These are phyloP conservation scores for Penicillium steckii DNA, from an alignment of 495 filamentous ascomycete species.

Conservation along the genomic window DNA sequence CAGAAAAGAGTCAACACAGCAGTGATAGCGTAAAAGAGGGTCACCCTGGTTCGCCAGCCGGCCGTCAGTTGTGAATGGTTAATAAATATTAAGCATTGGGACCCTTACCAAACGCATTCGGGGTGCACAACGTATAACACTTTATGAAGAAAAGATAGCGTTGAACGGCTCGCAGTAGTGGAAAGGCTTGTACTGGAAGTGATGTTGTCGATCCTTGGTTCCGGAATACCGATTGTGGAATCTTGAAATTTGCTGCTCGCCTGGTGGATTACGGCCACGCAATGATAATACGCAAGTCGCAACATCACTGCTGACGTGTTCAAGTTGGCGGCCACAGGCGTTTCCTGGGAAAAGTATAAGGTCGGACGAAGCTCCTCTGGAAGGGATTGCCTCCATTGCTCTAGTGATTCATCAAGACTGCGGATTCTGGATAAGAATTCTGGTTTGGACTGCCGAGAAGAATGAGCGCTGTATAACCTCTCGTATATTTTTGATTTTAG, in stretches of 20 bases:
- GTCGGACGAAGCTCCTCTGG: slow-evolving; percentile 9
- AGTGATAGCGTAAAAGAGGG: slow-evolving; percentile 20
- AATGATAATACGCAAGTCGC: slow-evolving; percentile 38
- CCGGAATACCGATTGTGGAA: too few species aligned
- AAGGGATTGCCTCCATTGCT: slow-evolving; percentile 32
- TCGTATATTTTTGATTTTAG: slow-evolving; percentile 30
- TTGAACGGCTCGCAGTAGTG: slow-evolving; percentile 14
- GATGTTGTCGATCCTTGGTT: slow-evolving; percentile 11
- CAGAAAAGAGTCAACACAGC: slow-evolving; percentile 19
- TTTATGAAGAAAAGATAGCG: slow-evolving; percentile 14
- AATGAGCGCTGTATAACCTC: background rate
- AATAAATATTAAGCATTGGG: background rate
- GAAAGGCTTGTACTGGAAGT: slow-evolving; percentile 13
- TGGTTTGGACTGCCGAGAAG: slow-evolving; percentile 16
- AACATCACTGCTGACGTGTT: slow-evolving; percentile 30
- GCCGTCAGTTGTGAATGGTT: slow-evolving; percentile 1
- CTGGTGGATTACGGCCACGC: slow-evolving; percentile 37
- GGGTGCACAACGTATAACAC: background rate
- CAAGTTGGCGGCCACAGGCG: background rate
- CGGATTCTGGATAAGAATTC: slow-evolving; percentile 35
- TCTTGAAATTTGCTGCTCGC: slow-evolving; percentile 27
- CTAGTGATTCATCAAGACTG: slow-evolving; percentile 37
- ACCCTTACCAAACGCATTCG: slow-evolving; percentile 29
- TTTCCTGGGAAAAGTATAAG: slow-evolving; percentile 6
- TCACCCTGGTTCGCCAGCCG: slow-evolving; percentile 2